Conservation (phyloP, 2,329 filamentous ascomycete species). For the Aspergillus terreus region DNA sequence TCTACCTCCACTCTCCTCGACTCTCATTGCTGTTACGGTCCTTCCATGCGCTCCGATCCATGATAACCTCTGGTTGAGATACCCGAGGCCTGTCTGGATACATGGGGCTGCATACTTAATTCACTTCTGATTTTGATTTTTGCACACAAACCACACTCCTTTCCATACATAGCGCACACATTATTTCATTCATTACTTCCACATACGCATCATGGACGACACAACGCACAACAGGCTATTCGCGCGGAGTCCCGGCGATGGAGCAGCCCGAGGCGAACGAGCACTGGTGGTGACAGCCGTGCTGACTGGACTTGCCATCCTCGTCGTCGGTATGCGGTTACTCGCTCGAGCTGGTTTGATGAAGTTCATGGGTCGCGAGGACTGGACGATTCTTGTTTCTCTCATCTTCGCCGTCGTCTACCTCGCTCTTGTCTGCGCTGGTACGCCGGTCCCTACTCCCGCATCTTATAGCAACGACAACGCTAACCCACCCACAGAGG, state of each 20-base stretch:
- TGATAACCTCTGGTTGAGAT: constrained; percentile 2
- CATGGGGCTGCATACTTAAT: neutral
- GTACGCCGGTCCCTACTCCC: constrained; percentile 16
- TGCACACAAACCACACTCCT: neutral
- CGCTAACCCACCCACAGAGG: constrained; percentile 18
- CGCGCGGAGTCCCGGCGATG: constrained; percentile 16
- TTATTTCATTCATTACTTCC: constrained; percentile 10
- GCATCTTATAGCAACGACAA: neutral
- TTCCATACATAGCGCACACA: no score
- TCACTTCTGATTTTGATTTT: neutral
- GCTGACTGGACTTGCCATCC: constrained; percentile 21
- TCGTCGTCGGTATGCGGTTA: constrained; percentile 27
- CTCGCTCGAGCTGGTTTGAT: constrained; percentile 26
- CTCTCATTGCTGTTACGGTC: neutral
- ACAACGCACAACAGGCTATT: constrained; percentile 12
- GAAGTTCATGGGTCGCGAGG: constrained; percentile 32
- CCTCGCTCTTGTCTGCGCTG: constrained; percentile 24
- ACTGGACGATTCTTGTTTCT: constrained; percentile 27
- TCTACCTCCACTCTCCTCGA: neutral
- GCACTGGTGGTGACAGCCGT: constrained; percentile 30
- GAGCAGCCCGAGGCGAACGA: constrained; percentile 19
- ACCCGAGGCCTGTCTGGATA: constrained; percentile 2
- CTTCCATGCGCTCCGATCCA: constrained; percentile 7
- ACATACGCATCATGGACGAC: constrained; percentile 12
- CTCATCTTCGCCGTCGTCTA: constrained; percentile 26